These are phyloP conservation scores for Onygenales sp. DNA, from an alignment of 2,329 filamentous ascomycete species.

Conservation along the genomic window DNA sequence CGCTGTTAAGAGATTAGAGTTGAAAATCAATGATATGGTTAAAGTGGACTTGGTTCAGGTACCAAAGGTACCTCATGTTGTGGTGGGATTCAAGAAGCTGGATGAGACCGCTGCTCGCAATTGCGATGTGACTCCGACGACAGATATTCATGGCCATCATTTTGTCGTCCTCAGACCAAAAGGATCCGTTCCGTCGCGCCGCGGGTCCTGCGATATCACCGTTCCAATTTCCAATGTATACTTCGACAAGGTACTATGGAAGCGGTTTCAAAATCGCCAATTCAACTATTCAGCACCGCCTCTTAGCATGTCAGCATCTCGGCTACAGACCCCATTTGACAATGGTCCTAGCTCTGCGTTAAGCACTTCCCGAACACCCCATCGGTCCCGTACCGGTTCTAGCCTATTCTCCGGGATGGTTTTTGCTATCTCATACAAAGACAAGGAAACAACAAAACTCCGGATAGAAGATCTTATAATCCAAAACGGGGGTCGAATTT, in stretches of 20 bases:
- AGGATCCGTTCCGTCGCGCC: constrained; percentile 32
- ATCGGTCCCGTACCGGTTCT: constrained; percentile 17
- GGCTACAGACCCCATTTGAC: constrained; percentile 29
- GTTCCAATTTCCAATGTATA: constrained; percentile 38
- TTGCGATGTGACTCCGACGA: constrained; percentile 10
- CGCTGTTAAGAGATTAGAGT: constrained; percentile 35
- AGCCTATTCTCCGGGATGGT: constrained; percentile 69
- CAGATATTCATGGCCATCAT: constrained; percentile 32
- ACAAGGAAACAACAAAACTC: constrained; percentile 47
- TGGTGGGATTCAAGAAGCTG: constrained; percentile 32
- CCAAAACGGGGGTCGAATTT: constrained; percentile 60
- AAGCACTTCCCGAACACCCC: constrained; percentile 41
- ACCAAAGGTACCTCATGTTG: constrained; percentile 34
- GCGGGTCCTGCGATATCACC: constrained; percentile 23
- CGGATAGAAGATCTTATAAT: constrained; percentile 54
- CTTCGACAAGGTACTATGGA: constrained; percentile 38
- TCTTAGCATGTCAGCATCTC: constrained; percentile 10
- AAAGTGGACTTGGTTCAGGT: constrained; percentile 36
- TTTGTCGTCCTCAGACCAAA: constrained; percentile 34
- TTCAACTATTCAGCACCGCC: constrained; percentile 22
- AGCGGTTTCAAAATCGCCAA: constrained; percentile 31
- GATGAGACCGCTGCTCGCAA: constrained; percentile 14
- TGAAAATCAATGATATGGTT: constrained; percentile 36
- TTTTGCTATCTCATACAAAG: constrained; percentile 70
- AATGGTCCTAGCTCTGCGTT: constrained; percentile 34